These are phyloP conservation scores for Botryosphaeria agaves DNA, from an alignment of 2,329 filamentous ascomycete species.

Conservation along the genomic window DNA sequence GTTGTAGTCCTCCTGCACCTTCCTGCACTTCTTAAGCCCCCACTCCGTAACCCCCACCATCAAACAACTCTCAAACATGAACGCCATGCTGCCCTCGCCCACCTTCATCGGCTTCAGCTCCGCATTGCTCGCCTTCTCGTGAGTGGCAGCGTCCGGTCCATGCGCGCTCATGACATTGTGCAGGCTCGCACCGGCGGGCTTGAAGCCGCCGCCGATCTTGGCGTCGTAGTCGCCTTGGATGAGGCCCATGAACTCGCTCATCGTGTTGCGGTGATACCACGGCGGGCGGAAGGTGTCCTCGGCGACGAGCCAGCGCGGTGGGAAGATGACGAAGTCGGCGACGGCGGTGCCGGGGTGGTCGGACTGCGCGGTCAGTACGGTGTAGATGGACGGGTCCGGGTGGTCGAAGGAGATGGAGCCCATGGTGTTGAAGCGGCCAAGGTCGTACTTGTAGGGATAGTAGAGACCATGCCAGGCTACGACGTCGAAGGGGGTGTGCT, in stretches of 20 bases:
- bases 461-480: constrained; percentile 59
- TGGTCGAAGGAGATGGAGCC: constrained; percentile 45
- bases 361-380: constrained; percentile 47
- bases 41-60: constrained; percentile 59
- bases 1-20: constrained; percentile 58
- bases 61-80: constrained; percentile 52
- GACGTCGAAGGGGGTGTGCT: constrained; percentile 52
- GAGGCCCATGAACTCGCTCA: constrained; percentile 48
- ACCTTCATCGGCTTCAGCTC: constrained; percentile 39
- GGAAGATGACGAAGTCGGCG: constrained; percentile 58
- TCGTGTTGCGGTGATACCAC: constrained; percentile 55
- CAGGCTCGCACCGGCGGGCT: constrained; percentile 41
- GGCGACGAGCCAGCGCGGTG: constrained; percentile 51
- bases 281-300: constrained; percentile 56
- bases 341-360: constrained; percentile 35
- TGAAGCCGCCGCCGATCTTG: constrained; percentile 37
- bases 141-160: constrained; percentile 40
- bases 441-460: constrained; percentile 40
- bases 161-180: constrained; percentile 23
- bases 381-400: constrained; percentile 48
- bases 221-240: constrained; percentile 43
- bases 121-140: constrained; percentile 38
- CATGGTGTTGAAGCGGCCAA: constrained; percentile 39
- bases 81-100: constrained; percentile 43
- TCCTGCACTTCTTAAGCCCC: constrained; percentile 52